Base-by-base conservation (phyloP, 768 basidiomycete genomes). In the Boletellus emodensis region DNA sequence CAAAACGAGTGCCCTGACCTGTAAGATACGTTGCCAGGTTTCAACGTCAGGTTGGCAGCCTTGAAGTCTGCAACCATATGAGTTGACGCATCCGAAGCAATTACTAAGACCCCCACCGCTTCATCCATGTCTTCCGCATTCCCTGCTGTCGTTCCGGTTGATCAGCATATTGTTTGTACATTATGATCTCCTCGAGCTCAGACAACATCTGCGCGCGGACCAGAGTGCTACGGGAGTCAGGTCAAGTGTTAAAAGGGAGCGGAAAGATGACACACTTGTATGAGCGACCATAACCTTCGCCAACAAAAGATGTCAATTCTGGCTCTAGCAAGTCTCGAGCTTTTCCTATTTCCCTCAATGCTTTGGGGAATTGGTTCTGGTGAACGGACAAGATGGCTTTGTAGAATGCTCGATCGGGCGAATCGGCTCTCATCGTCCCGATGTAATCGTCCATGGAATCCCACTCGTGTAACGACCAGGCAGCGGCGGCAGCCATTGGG, bases 391-490 rank as follows among this genome's bases (percentile, higher is more conserved):
- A 77, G 54, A 99, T 96, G 2, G 96, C 95, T 28, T 90, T 82
- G 74, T 96, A 98, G 76, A 97, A 99, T 6, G 90, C 87, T 24
- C 93, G 80, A 68, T 99, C 96, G 0, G 94, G 83, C 3, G 94
- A 94, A 64, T 97, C 95, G 22, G 76, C 70, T 65, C 90, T 91
- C 91, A 99, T 95, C 3, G 87, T 89, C 5, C 80, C 77, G 48
- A 99, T 95, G 65, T 96, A 98, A 59, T 93, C 85, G 40, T 98
- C 96, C 96, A 99, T 99, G 3, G 85, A 80, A 59, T 97, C 94
- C 96, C 96, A 99, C 60, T 97, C 94, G 56, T 87, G 85, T 49
- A 97, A 71, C 2, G 92, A 92, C 95, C 96, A 99, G 2, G 94
- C 91, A 1, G 96, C 95, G 0, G 95, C 94, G 1, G 96, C 91